Evolutionary conservation across 306 rosid genomes (phyloP), one percentile per base, ranked within the genome.

Genomic region (Fragaria nilgerrensis): DNA sequence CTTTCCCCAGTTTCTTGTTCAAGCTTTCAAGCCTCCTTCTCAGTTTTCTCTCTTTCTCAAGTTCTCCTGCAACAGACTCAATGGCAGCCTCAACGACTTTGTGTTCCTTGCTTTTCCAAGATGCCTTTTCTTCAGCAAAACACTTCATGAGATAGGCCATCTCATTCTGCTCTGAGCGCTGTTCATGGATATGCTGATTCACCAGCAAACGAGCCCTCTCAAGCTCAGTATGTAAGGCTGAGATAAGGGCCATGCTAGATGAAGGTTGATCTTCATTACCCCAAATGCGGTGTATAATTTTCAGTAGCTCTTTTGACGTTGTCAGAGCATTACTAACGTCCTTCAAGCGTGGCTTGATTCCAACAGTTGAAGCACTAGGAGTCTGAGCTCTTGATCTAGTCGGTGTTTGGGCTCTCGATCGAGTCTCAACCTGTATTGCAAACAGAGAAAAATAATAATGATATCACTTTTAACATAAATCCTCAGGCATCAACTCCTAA

Each of bases 1-100:
- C 98, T 79, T 92, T 88, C 52, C 99, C 97, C 0, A 93, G 96
- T 87, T 90, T 96, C 87, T 96, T 96, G 86, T 96, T 96, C 86
- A 93, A 81, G 90, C 98, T 88, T 86, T 96, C 99, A 8, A 80
- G 78, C 82, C 93, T 89, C 77, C 98, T 88, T 75, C 98, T 90
- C 66, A 89, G 84, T 77, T 93, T 96, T 86, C 91, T 85, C 86
- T 96, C 98, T 9, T 90, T 90, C 77, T 93, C 99, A 0, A 96
- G 96, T 79, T 96, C 98, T 20, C 94, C 94, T 7, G 93, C 94
- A 76, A 96, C 88, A 25, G 97, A 88, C 84, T 96, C 98, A 80
- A 96, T 88, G n/a, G 99, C 98, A 68, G 97, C 97, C 91, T 96
- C 99, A 44, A 92, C 87, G 81, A 86, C 83, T 84, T 89, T 90